A percentile compares a stretch with the other conserved stretches of the same genome.
Evolutionary conservation across 1,284 basidiomycete genomes (phyloP).

Genomic region (Cerrena zonata): DNA sequence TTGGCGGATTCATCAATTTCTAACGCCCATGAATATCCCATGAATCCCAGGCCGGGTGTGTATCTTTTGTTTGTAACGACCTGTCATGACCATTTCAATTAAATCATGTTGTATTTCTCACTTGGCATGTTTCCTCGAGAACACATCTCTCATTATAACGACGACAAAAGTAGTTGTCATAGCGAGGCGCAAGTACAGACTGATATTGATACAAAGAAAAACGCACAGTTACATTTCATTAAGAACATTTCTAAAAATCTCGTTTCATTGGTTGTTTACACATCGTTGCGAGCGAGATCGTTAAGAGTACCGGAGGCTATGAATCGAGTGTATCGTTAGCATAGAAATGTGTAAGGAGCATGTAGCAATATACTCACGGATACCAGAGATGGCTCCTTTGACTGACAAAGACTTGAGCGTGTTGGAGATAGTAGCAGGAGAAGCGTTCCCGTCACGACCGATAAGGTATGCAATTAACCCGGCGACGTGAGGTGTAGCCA

Average conservation of each 20-base stretch:
- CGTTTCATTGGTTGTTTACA: not conserved
- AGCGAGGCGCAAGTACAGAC: too few species aligned
- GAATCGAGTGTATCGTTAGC: not conserved
- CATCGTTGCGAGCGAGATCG: slow-evolving; percentile 21
- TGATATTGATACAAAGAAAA: too few species aligned
- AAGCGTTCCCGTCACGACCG: slow-evolving; percentile 22
- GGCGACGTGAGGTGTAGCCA: slow-evolving; percentile 30
- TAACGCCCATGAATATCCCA: too few species aligned
- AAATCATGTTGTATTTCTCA: too few species aligned
- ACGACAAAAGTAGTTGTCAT: too few species aligned
- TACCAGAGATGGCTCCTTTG: slow-evolving; percentile 23
- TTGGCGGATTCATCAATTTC: too few species aligned
- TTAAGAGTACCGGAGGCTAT: slow-evolving; percentile 22
- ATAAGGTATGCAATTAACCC: slow-evolving; percentile 34
- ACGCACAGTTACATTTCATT: too few species aligned
- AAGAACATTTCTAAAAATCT: too few species aligned
- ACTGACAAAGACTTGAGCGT: slow-evolving; percentile 21
- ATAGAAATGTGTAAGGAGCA: too few species aligned
- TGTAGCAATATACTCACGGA: slow-evolving; percentile 22
- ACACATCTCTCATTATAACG: too few species aligned
- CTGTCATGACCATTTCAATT: not conserved
- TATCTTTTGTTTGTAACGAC: slow-evolving; percentile 1
- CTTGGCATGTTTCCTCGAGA: too few species aligned
- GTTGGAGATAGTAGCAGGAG: slow-evolving; percentile 25
- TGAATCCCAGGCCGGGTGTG: too few species aligned